Evolutionary conservation across 75 land plant species (phyloP).

Genomic region (Gnetum montanum): DNA sequence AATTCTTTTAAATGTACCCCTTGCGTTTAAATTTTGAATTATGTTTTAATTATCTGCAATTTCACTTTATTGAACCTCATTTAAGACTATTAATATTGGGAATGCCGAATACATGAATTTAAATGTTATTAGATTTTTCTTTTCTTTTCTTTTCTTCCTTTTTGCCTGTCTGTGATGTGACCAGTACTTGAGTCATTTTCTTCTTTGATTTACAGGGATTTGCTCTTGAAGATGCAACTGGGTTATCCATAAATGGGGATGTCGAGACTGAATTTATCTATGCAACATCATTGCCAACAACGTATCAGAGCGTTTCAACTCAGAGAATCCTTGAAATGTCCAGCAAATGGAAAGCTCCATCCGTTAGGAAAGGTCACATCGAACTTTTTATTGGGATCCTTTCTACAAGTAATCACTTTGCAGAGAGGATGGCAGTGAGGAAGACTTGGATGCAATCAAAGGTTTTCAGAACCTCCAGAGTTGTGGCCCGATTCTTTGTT

Average conservation of each 20-base stretch:
- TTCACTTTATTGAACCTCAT: too few relatives aligned
- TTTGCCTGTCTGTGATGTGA: too few relatives aligned
- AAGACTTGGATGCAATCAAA: conserved; percentile 70
- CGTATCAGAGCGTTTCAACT: conserved; percentile 36
- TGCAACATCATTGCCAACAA: conserved; percentile 46
- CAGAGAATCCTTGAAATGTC: conserved; percentile 31
- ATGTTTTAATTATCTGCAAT: too few relatives aligned
- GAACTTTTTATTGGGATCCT: conserved; percentile 57
- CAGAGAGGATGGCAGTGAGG: conserved; percentile 69
- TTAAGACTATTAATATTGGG: not conserved
- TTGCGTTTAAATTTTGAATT: too few relatives aligned
- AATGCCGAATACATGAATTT: too few relatives aligned
- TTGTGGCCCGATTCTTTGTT: conserved; percentile 65
- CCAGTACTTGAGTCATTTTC: not conserved
- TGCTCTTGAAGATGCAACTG: conserved; percentile 64
- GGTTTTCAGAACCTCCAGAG: conserved; percentile 33
- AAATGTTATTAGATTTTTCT: too few relatives aligned
- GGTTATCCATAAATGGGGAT: conserved; percentile 48
- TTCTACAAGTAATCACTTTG: conserved; percentile 57
- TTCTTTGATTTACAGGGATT: conserved; percentile 47
- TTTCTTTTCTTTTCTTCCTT: too few relatives aligned
- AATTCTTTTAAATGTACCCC: too few relatives aligned
- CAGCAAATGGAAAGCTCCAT: conserved; percentile 39
- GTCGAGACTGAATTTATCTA: conserved; percentile 37
- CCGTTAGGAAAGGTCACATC: conserved; percentile 20